Conservation (phyloP, 441 rosid species). For the Euphorbia corollata region DNA sequence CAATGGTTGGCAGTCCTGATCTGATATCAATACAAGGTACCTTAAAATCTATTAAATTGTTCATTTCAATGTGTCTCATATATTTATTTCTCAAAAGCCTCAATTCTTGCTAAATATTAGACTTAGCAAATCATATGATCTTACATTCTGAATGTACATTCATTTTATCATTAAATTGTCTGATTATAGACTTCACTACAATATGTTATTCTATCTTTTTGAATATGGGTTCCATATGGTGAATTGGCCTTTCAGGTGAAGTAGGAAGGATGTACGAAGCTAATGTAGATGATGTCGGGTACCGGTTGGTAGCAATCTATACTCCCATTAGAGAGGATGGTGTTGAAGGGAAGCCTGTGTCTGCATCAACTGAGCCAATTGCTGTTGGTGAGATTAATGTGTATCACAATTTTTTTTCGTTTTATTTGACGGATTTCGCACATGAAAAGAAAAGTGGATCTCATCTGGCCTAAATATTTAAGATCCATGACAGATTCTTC, state of each 20-base stretch:
- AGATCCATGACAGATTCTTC: background rate
- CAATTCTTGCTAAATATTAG: background rate
- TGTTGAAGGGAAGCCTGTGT: constrained; percentile 88
- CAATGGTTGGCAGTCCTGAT: constrained; percentile 98
- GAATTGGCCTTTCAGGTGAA: constrained; percentile 58
- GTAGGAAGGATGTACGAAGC: constrained; percentile 92
- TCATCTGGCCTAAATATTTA: background rate
- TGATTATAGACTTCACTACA: background rate
- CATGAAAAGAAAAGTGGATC: background rate
- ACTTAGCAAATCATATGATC: background rate
- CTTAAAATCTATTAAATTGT: constrained; percentile 11
- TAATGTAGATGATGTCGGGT: constrained; percentile 97
- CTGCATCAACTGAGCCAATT: constrained; percentile 89
- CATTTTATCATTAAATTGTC: background rate
- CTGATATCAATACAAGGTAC: constrained; percentile 89
- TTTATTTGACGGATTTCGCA: background rate
- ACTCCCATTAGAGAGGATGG: constrained; percentile 95
- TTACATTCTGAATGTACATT: background rate
- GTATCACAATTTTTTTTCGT: constrained; percentile 5
- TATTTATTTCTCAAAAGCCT: background rate
- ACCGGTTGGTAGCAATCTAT: constrained; percentile 82
- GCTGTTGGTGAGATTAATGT: constrained; percentile 62
- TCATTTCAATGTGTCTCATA: background rate
- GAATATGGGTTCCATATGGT: constrained; percentile 14
- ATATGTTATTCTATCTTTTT: constrained; percentile 2